Conservation (phyloP, 306 rosid species). For the Notholithocarpus densiflorus region DNA sequence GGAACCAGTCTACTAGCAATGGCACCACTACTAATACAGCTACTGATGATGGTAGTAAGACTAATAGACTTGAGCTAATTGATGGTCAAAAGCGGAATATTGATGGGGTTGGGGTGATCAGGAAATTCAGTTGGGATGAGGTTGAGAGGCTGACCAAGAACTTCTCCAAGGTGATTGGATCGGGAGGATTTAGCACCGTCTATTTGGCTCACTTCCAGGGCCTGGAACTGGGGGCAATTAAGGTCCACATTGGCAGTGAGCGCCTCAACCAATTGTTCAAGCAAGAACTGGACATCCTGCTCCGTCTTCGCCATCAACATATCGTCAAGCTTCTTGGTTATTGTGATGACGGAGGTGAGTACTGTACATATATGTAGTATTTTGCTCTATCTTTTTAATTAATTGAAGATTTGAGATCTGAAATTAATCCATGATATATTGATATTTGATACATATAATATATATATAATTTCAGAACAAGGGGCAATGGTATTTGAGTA, state of each 20-base stretch:
- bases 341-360: constrained; percentile 35
- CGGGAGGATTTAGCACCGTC: constrained; percentile 50
- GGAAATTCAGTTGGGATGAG: constrained; percentile 39
- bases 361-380: neutral
- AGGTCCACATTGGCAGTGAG: constrained; percentile 35
- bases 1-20: neutral
- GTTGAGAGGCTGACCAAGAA: constrained; percentile 28
- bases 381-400: too few species aligned
- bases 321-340: constrained; percentile 38
- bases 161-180: constrained; percentile 37
- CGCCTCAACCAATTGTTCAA: constrained; percentile 35
- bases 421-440: neutral
- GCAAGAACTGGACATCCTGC: constrained; percentile 42
- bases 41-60: too few species aligned
- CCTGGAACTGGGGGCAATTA: constrained; percentile 14
- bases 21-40: neutral
- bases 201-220: constrained; percentile 26
- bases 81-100: neutral
- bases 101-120: neutral
- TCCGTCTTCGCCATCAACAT: constrained; percentile 30
- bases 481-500: constrained; percentile 47
- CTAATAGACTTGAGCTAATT: neutral
- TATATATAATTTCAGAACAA: constrained; percentile 18
- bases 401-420: neutral
- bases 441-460: too few species aligned